Evolutionary conservation across 768 basidiomycete species (phyloP), one percentile per base, ranked within the genome.

Genomic region (Boletellus ananas): DNA sequence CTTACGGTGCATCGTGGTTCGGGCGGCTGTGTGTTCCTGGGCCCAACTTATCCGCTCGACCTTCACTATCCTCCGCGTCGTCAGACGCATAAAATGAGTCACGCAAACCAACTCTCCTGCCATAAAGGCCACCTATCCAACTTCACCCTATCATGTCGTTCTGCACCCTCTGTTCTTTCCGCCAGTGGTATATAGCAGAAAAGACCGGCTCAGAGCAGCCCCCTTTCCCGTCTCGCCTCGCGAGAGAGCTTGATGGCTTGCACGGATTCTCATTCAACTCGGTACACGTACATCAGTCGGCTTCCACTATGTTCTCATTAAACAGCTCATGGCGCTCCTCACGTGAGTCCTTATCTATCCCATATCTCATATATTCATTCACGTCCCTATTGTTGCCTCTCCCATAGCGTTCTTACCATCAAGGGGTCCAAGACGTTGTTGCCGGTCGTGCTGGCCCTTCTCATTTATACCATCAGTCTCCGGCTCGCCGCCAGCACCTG

Each of bases 241-340:
- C 23, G 6, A 23, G 16, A 42, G 40, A 42, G 43, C 42, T 56
- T 4, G 25, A 51, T 12, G 52, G 50, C 9, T 45, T 21, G 18
- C 52, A 39, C 27, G 60, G 42, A 33, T 47, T 50, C 21, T 58
- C 50, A 20, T 21, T 61, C n/a, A 63, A 47, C 43, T 38, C 58
- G 1, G 61, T 59, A 37, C 39, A 50, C 25, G 16, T 16, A 2
- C n/a, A 3, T n/a, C 17, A 39, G 3, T 6, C 35, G 4, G 20
- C 33, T 20, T 20, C 14, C n/a, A 18, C 47, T 35, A 1, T 14
- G 0, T 4, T 34, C 29, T 13, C 3, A 6, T 12, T 8, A 16
- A 10, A 34, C 20, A 64, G 54, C 46, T 62, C 40, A 34, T 52
- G 40, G 34, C 47, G 3, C 49, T 63, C 42, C 40, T 58, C 3